These are phyloP conservation scores for Pseudogymnoascus verrucosus DNA, from an alignment of 2,329 filamentous ascomycete genomes.

Conservation along the genomic window DNA sequence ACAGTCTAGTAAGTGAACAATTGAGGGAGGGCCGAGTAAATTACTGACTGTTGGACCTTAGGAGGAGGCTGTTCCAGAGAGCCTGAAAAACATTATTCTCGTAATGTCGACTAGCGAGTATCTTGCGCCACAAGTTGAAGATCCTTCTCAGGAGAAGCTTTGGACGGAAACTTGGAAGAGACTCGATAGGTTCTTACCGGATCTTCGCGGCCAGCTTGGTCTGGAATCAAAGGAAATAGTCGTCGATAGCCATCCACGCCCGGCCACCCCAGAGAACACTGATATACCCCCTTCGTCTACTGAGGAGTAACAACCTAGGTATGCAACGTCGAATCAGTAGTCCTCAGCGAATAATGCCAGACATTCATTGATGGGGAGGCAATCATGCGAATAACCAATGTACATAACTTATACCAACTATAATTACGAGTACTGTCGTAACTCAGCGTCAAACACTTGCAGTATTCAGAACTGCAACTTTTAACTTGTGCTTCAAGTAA, in stretches of 20 bases:
- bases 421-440: not conserved
- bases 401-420: not conserved
- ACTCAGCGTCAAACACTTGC: not conserved
- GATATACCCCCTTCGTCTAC: not conserved
- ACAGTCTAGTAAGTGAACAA: conserved; percentile 63
- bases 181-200: conserved; percentile 57
- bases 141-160: conserved; percentile 46
- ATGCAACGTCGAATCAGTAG: not conserved
- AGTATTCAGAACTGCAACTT: not conserved
- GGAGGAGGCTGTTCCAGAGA: conserved; percentile 93
- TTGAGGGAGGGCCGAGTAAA: not conserved
- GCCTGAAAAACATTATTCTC: conserved; percentile 88
- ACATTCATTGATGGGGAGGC: not conserved
- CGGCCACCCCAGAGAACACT: not conserved
- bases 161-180: conserved; percentile 59
- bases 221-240: conserved; percentile 32
- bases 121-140: conserved; percentile 60
- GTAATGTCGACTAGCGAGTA: conserved; percentile 91
- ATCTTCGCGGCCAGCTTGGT: conserved; percentile 48
- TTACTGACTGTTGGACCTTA: conserved; percentile 29
- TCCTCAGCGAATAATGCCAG: not conserved
- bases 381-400: not conserved
- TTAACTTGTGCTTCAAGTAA: not conserved
- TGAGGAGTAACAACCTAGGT: not conserved
- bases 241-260: not conserved